These are phyloP conservation scores for Rhynchosporium agropyri DNA, from an alignment of 2,329 filamentous ascomycete genomes.

Conservation along the genomic window DNA sequence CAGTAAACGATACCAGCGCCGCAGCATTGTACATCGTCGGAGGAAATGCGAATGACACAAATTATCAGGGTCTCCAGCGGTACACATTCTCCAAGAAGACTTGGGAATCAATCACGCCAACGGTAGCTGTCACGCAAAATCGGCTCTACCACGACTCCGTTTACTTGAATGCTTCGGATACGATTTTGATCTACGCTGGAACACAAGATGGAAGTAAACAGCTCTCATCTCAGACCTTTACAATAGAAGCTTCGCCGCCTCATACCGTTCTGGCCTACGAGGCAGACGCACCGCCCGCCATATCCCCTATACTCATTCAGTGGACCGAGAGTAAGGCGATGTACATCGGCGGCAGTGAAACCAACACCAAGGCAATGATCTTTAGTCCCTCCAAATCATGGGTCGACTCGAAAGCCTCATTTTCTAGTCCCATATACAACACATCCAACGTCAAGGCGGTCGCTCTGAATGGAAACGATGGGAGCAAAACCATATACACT, in stretches of 20 bases:
- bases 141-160: conserved; percentile 74
- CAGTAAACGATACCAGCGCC: conserved; percentile 56
- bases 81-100: conserved; percentile 58
- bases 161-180: conserved; percentile 70
- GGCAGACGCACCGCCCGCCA: conserved; percentile 62
- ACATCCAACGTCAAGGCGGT: conserved; percentile 62
- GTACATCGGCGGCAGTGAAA: conserved; percentile 71
- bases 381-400: conserved; percentile 69
- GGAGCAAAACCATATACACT: conserved; percentile 75
- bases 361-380: conserved; percentile 70
- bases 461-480: conserved; percentile 72
- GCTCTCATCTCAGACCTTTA: conserved; percentile 74
- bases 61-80: conserved; percentile 75
- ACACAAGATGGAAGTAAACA: conserved; percentile 60
- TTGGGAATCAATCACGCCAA: conserved; percentile 60
- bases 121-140: conserved; percentile 51
- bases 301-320: conserved; percentile 70
- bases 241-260: conserved; percentile 67
- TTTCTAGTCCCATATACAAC: conserved; percentile 63
- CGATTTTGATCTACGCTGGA: conserved; percentile 82
- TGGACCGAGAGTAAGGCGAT: conserved; percentile 74
- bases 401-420: conserved; percentile 65
- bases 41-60: conserved; percentile 56
- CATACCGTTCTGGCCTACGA: conserved; percentile 63
- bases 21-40: conserved; percentile 81